Conservation (phyloP, 768 basidiomycete species). For the Suillus americanus region DNA sequence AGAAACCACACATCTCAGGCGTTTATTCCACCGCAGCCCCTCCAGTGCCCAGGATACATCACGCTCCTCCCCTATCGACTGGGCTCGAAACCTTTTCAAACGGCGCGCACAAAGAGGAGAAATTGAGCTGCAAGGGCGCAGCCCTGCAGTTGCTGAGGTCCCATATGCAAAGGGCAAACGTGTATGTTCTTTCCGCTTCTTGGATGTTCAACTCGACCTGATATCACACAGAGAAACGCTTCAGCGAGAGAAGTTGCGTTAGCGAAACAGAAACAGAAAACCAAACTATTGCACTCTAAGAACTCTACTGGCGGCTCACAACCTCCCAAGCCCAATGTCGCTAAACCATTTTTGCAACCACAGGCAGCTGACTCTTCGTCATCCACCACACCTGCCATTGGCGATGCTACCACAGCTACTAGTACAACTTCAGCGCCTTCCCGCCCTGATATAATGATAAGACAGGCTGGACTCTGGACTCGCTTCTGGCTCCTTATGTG, state of each 20-base stretch:
- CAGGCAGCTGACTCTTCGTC: no score
- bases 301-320: no score
- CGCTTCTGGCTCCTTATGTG: not conserved
- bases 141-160: not conserved
- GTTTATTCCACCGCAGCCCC: not conserved
- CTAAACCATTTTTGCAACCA: no score
- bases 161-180: not conserved
- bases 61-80: not conserved
- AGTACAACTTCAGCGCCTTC: not conserved
- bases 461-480: not conserved
- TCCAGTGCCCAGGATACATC: not conserved
- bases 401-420: constrained; percentile 22
- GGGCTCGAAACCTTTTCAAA: not conserved
- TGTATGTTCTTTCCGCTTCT: not conserved
- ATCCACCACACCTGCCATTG: no score
- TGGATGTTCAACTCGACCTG: not conserved
- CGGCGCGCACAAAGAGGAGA: not conserved
- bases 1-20: not conserved
- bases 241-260: not conserved
- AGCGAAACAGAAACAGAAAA: no score
- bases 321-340: no score
- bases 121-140: not conserved
- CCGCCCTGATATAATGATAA: not conserved
- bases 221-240: not conserved
- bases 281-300: no score